phyloP scores from a whole-genome alignment of 2,329 filamentous ascomycete species.

The Trichoderma cornu-damae region DNA sequence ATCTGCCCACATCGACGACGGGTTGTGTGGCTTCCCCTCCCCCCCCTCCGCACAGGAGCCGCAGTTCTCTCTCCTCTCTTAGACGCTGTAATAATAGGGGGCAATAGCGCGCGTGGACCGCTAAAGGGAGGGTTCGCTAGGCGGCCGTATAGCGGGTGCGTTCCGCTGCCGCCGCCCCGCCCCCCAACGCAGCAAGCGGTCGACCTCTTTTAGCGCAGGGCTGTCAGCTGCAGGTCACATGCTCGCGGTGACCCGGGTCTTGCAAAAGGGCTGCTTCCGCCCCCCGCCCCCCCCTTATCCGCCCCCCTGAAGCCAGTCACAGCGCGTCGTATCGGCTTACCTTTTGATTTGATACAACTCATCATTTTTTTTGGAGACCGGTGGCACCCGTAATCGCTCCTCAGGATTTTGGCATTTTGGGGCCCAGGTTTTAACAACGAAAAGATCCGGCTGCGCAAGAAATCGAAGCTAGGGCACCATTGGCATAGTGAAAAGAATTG shows the following conservation, averaged over 20 bases:
- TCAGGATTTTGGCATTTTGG: background rate
- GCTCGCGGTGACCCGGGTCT: background rate
- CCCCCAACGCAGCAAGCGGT: background rate
- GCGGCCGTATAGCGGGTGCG: background rate
- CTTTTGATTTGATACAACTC: background rate
- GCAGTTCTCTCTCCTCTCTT: too few species aligned
- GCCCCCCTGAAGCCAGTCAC: constrained; percentile 11
- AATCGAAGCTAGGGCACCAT: background rate
- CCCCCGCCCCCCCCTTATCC: too few species aligned
- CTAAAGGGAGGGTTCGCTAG: background rate
- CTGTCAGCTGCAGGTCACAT: constrained; percentile 17
- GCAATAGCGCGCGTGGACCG: background rate
- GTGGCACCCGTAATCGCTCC: background rate
- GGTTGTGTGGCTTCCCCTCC: too few species aligned
- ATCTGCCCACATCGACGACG: constrained; percentile 15
- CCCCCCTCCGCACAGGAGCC: too few species aligned
- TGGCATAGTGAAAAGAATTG: background rate
- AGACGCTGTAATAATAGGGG: background rate
- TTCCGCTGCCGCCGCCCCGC: background rate
- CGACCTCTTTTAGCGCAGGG: constrained; percentile 10
- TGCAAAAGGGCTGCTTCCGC: background rate
- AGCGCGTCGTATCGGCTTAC: background rate
- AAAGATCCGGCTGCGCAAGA: background rate
- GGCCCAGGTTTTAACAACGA: constrained; percentile 1
- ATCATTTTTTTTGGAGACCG: constrained; percentile 7